A percentile compares a stretch with the other conserved stretches of the same genome.
Conservation (phyloP, 306 rosid species). For the Carpinus fangiana region DNA sequence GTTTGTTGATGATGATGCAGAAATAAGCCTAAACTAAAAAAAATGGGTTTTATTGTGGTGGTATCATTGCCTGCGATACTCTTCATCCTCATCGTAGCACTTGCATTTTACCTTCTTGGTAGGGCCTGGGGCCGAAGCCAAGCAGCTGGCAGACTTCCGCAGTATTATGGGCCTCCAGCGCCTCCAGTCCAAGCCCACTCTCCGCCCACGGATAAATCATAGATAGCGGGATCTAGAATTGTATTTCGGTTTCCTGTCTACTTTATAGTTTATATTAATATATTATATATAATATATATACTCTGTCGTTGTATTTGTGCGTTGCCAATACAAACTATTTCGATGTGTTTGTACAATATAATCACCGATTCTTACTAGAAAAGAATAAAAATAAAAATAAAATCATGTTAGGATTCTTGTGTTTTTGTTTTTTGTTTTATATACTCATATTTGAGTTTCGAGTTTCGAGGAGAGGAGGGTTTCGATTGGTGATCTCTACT, state of each 20-base stretch:
- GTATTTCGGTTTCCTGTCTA: background rate
- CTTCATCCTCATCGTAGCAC: slow-evolving; percentile 47
- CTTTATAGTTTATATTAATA: too few species aligned
- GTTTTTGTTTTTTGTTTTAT: slow-evolving; percentile 5
- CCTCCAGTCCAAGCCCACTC: slow-evolving; percentile 44
- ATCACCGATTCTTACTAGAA: too few species aligned
- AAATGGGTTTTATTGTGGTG: slow-evolving; percentile 45
- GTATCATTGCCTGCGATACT: slow-evolving; percentile 51
- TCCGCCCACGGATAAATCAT: slow-evolving; percentile 22
- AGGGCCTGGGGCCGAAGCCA: slow-evolving; percentile 39
- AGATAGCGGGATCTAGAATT: background rate
- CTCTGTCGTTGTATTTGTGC: background rate
- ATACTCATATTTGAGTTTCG: too few species aligned
- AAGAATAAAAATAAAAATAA: too few species aligned
- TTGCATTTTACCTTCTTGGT: slow-evolving; percentile 55
- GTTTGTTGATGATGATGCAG: background rate
- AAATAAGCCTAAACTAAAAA: background rate
- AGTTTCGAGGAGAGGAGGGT: too few species aligned
- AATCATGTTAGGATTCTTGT: too few species aligned
- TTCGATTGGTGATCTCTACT: accelerated
- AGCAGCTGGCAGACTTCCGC: slow-evolving; percentile 16
- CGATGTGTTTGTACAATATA: background rate
- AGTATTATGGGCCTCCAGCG: slow-evolving; percentile 43
- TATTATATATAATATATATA: too few species aligned
- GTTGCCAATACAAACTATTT: background rate